A percentile compares a stretch with the other conserved stretches of the same genome.
phyloP scores from a whole-genome alignment of 805 yeast genomes.

The Candida nanaspora region DNA sequence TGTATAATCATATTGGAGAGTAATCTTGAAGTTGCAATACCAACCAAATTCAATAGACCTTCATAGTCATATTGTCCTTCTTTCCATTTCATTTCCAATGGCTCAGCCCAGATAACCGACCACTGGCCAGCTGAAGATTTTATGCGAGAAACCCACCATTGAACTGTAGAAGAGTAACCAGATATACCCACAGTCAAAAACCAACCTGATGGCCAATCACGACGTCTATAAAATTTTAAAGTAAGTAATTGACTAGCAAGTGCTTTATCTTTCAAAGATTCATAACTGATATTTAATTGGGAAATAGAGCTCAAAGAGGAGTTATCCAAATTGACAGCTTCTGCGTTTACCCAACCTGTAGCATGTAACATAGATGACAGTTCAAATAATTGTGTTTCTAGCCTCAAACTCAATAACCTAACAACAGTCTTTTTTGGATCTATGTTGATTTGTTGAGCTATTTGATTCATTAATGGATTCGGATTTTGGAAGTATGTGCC shows the following conservation, averaged over 20 bases:
- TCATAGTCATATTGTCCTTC: slow-evolving; percentile 15
- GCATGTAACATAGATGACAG: slow-evolving; percentile 51
- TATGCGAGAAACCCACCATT: slow-evolving; percentile 49
- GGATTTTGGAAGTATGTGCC: slow-evolving; percentile 38
- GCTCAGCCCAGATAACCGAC: slow-evolving; percentile 45
- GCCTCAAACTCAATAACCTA: slow-evolving; percentile 37
- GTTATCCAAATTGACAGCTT: slow-evolving; percentile 40
- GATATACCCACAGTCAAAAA: slow-evolving; percentile 34
- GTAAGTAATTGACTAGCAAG: slow-evolving; percentile 15
- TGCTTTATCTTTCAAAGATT: slow-evolving; percentile 16
- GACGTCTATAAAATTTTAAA: slow-evolving; percentile 34
- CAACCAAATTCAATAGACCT: slow-evolving; percentile 33
- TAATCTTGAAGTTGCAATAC: slow-evolving; percentile 38
- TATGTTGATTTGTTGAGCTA: slow-evolving; percentile 24
- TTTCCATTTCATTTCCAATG: slow-evolving; percentile 13
- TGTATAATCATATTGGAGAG: slow-evolving; percentile 46
- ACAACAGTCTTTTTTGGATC: slow-evolving; percentile 20
- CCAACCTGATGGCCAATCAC: slow-evolving; percentile 54
- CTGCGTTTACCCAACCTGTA: slow-evolving; percentile 63
- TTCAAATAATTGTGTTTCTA: slow-evolving; percentile 43
- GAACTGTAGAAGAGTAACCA: slow-evolving; percentile 28
- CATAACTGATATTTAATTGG: slow-evolving; percentile 30
- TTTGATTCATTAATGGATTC: slow-evolving; percentile 28
- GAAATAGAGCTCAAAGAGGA: slow-evolving; percentile 30
- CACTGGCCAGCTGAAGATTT: slow-evolving; percentile 45